Conservation (phyloP, 306 rosid genomes). For the Trifolium pratense region DNA sequence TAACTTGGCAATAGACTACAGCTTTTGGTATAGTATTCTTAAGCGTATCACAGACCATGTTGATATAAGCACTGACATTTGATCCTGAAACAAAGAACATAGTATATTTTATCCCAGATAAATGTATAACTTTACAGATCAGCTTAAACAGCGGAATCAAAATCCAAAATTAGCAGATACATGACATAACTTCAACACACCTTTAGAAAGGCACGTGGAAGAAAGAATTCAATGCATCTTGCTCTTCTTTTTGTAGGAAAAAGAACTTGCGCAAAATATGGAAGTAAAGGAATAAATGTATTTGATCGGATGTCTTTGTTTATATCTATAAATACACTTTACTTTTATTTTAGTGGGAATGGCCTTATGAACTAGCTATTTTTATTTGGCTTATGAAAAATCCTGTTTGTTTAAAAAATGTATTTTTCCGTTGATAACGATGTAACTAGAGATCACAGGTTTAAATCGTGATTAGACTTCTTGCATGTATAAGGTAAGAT, state of each 20-base stretch:
- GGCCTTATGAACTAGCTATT: background rate
- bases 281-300: background rate
- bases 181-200: constrained; percentile 21
- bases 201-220: background rate
- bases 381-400: constrained; percentile 1
- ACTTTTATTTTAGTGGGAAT: background rate
- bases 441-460: background rate
- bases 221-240: too few relatives aligned
- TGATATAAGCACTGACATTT: constrained; percentile 84
- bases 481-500: background rate
- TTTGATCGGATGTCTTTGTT: background rate
- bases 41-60: constrained; percentile 85
- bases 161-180: constrained; percentile 23
- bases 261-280: background rate
- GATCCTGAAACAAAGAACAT: constrained; percentile 66
- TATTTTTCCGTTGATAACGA: background rate
- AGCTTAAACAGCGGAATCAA: constrained; percentile 29
- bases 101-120: constrained; percentile 19
- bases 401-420: background rate
- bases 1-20: constrained; percentile 97
- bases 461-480: background rate
- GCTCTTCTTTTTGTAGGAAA: background rate
- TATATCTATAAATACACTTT: background rate
- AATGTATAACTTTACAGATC: constrained; percentile 17
- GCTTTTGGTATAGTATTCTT: constrained; percentile 95